Base-by-base conservation (phyloP, 2,329 filamentous ascomycete species). In the Geosmithia putterillii region DNA sequence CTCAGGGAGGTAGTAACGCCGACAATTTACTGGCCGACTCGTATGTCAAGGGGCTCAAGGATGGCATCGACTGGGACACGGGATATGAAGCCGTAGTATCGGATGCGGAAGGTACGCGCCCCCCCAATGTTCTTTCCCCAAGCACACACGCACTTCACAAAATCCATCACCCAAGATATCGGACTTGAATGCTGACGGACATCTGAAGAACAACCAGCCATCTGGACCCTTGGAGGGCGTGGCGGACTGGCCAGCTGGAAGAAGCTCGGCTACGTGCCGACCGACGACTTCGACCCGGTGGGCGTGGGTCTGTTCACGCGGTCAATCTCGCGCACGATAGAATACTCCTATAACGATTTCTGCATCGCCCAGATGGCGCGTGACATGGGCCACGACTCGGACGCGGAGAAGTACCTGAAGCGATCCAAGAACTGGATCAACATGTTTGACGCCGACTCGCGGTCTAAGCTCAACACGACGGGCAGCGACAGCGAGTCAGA, bases 1-100 rank as follows among this genome's bases (percentile, higher is more conserved):
- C 81, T 0, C 84, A 88, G 57, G 84, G 84, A 10, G 84, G 84
- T 0, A 85, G 80, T 1, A 87, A 88, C 48, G 81, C 83, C 2
- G 83, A 88, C 51, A 70, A 85, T 9, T 72, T 87, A 2, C 65
- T 87, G 9, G 76, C 72, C 1, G 83, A 87, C 53, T 74, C 82
- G 0, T 86, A 74, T 48, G 48, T 87, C n/a, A 88, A 88, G 56
- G 77, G 78, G 32, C 69, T 86, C 7, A 72, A 64, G 0, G 63
- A 69, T 10, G 77, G 71, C 7, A 70, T 89, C 3, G 80, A 74
- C 55, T 89, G 84, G 84, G 63, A 69, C 2, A 74, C 74, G 0
- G 84, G 76, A 0, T 88, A 86, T 50, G 74, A 83, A 56, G 85
- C 85, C 2, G 67, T 89, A 0, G 62, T 86, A 3, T 82, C 81